Evolutionary conservation across 352 stramenopile species (phyloP).

Genomic region (Pythium angustatum): DNA sequence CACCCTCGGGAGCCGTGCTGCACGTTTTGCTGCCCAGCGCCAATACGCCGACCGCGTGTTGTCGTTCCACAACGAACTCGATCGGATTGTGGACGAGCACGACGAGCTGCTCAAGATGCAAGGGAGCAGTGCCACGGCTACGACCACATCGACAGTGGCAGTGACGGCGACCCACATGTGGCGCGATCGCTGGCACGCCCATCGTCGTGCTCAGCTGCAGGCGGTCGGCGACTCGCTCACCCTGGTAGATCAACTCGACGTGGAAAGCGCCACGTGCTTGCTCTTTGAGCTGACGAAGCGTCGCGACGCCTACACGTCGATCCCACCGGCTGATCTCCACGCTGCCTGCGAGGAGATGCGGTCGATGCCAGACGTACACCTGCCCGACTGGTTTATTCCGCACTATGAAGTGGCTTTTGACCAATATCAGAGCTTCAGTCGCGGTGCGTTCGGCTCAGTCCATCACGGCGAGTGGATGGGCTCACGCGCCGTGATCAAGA

Average conservation of each 20-base stretch:
- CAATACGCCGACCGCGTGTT: not conserved
- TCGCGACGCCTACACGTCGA: constrained; percentile 1
- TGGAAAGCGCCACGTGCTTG: constrained; percentile 2
- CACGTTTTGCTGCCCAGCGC: not conserved
- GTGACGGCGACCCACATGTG: not conserved
- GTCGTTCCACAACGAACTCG: constrained; percentile 5
- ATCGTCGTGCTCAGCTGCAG: not conserved
- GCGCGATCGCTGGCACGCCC: not conserved
- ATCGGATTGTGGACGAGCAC: not conserved
- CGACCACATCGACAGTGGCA: no score
- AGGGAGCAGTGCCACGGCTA: not conserved
- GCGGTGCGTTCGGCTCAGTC: constrained; percentile 31
- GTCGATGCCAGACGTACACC: not conserved
- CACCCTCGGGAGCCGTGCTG: not conserved
- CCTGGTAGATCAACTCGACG: not conserved
- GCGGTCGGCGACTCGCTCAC: not conserved
- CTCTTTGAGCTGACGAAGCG: constrained; percentile 6
- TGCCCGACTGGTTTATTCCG: constrained; percentile 20
- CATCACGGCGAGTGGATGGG: constrained; percentile 35
- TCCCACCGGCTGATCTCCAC: not conserved
- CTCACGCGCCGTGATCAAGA: constrained; percentile 39
- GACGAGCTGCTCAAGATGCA: no score
- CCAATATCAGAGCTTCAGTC: constrained; percentile 17
- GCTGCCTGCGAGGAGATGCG: not conserved
- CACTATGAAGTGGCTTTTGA: constrained; percentile 17